Base-by-base conservation (phyloP, 139 green algal genomes). In the Gonium pectorale region DNA sequence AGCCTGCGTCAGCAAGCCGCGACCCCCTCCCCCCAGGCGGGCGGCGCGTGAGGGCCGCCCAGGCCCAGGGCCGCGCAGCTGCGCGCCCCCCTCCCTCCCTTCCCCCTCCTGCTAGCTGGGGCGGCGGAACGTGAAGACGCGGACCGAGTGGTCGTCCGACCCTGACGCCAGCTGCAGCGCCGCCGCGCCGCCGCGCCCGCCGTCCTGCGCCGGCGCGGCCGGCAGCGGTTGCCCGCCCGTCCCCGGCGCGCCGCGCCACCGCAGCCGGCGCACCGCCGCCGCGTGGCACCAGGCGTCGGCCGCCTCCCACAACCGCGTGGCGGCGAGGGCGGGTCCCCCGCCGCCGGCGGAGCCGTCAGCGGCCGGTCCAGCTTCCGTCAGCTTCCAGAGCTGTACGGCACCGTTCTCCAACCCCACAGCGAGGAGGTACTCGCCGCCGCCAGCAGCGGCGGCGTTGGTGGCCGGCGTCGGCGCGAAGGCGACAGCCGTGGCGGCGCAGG, bases 401-500 rank as follows among this genome's bases (percentile, higher is more conserved):
- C 95, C 95, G 88, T 90, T 67, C 77, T 97, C 93, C 31, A 94
- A 54, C 2, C 94, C 95, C 0, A 94, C 91, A 27, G 93, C 94
- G 52, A 96, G 69, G n/a, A 92, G 31, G 68, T 92, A 78, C 31
- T 64, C 54, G 33, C 64, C 40, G 49, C 80, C 40, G 17, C 35
- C 38, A 51, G 37, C 54, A 15, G 31, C 60, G 38, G 9, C 33
- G 35, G 40, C 8, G 27, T 11, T 5, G 0, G 63, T 17, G 33
- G 67, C 52, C 9, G 21, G 37, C 7, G 44, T 66, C 27, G 93
- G 91, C 4, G 88, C 90, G 26, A 93, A 94, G 11, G 91, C 87
- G 1, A 96, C 83, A 17, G 88, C 86, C 11, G 91, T 96, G 1
- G 96, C 93, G 6, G 87, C 74, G 29, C 74, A 83, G 0, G 75